phyloP scores from a whole-genome alignment of 2,329 filamentous ascomycete genomes.

The Sporothrix luriei region DNA sequence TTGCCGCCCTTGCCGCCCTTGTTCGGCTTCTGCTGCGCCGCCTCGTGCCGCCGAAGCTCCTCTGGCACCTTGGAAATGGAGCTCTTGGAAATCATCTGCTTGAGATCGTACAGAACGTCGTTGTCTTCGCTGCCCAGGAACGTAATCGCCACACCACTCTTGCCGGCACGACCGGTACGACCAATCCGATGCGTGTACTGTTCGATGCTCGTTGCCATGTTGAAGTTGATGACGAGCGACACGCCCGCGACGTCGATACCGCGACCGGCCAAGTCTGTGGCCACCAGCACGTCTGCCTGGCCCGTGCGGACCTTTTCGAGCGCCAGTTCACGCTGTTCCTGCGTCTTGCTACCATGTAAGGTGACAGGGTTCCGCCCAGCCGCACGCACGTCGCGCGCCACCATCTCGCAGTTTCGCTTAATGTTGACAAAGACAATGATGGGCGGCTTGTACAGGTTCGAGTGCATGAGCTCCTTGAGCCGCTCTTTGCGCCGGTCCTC shows the following conservation, averaged over 20 bases:
- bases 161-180: constrained; percentile 94
- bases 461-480: constrained; percentile 83
- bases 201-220: constrained; percentile 93
- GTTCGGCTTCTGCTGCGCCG: constrained; percentile 77
- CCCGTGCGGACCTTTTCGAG: constrained; percentile 81
- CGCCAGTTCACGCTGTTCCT: constrained; percentile 95
- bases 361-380: constrained; percentile 92
- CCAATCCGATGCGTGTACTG: constrained; percentile 96
- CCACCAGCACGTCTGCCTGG: constrained; percentile 83
- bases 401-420: constrained; percentile 96
- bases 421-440: constrained; percentile 99
- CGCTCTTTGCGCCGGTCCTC: constrained; percentile 98
- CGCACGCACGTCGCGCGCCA: constrained; percentile 89
- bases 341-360: constrained; percentile 92
- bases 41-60: constrained; percentile 84
- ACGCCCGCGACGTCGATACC: constrained; percentile 98
- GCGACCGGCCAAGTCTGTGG: constrained; percentile 91
- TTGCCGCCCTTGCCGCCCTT: constrained; percentile 37
- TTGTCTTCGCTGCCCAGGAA: constrained; percentile 89
- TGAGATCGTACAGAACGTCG: constrained; percentile 90
- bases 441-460: constrained; percentile 77
- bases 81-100: constrained; percentile 93
- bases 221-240: constrained; percentile 94
- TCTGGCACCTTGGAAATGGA: constrained; percentile 86
- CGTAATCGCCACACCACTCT: constrained; percentile 93